phyloP scores from a whole-genome alignment of 306 rosid genomes.

The Purshia tridentata region DNA sequence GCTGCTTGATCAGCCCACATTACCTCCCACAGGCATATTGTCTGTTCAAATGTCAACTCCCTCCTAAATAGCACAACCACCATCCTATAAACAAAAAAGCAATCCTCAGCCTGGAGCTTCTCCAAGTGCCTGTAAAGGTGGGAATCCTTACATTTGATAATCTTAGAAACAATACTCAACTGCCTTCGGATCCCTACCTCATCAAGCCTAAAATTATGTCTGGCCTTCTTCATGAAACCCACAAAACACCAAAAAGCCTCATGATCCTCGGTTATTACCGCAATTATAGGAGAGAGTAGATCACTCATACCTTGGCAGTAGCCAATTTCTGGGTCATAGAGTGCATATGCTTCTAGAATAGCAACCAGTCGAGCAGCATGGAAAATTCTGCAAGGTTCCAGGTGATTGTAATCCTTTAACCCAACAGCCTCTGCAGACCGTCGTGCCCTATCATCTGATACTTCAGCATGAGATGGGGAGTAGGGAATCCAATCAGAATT shows the following conservation, averaged over 20 bases:
- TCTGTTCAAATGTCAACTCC: constrained; percentile 95
- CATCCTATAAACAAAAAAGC: constrained; percentile 98
- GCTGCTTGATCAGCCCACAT: constrained; percentile 99
- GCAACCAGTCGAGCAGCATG: constrained; percentile 96
- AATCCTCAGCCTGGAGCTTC: constrained; percentile 96
- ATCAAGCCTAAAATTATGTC: constrained; percentile 97
- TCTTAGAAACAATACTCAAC: constrained; percentile 76
- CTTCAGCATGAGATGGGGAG: constrained; percentile 62
- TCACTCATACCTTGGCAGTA: constrained; percentile 99
- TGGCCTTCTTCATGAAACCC: constrained; percentile 98
- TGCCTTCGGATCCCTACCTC: constrained; percentile 97
- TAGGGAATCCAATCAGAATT: constrained; percentile 83
- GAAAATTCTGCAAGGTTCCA: constrained; percentile 76
- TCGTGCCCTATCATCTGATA: constrained; percentile 60
- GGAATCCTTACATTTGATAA: constrained; percentile 79
- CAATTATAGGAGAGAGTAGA: constrained; percentile 85
- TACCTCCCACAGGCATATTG: constrained; percentile 97
- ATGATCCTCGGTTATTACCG: constrained; percentile 79
- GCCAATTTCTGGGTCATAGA: constrained; percentile 93
- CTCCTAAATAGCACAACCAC: constrained; percentile 96
- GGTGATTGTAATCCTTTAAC: constrained; percentile 86
- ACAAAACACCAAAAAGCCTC: constrained; percentile 99
- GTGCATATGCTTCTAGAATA: constrained; percentile 96
- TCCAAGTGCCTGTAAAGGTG: constrained; percentile 91
- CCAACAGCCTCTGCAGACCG: constrained; percentile 90